Base-by-base conservation (phyloP, 2,329 filamentous ascomycete species). In the Penicillium nordicum region DNA sequence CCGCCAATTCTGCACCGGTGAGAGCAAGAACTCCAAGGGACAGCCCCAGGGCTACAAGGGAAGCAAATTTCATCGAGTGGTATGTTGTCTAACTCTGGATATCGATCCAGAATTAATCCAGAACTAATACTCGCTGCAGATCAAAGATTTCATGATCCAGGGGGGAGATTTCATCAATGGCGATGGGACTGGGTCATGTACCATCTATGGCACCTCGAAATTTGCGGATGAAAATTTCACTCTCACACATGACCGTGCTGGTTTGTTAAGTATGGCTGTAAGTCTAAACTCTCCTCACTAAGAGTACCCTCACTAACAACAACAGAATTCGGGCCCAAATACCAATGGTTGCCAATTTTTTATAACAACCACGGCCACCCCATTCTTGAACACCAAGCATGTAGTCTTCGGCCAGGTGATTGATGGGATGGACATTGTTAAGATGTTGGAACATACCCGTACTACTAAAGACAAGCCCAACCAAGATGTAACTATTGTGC, bases 281-380 rank as follows among this genome's bases (percentile, higher is more conserved):
- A 58, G 88, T 82, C 41, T 32, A 9, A 34, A 50, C 11, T 2
- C 11, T 2, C 9, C 12, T n/a, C 8, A 14, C 30, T 4, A 5
- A 12, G 11, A 18, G 18, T 6, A 12, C 5, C 5, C 11, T n/a
- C 1, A 32, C 29, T 55, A 23, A 55, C 7, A 25, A 7, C 16
- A 48, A 1, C 29, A 94, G 88, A 97, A 97, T 72, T 89, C 89
- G 29, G 93, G 93, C 1, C 89, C 90, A 52, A 89, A 97, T 76
- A 93, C 90, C 63, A 97, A 97, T 74, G 94, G 94, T 37, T 92
- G 86, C 57, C 94, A 97, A 71, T 99, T 99, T 81, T 99, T 99
- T 81, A 93, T 97, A 78, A 97, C 92, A 2, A 94, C 90, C 0
- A 88, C 88, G 2, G 82, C 89, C 5, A 94, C 93, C 0, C 90